These are phyloP conservation scores for Cyclotella atomus DNA, from an alignment of 108 stramenopile genomes.

Conservation along the genomic window DNA sequence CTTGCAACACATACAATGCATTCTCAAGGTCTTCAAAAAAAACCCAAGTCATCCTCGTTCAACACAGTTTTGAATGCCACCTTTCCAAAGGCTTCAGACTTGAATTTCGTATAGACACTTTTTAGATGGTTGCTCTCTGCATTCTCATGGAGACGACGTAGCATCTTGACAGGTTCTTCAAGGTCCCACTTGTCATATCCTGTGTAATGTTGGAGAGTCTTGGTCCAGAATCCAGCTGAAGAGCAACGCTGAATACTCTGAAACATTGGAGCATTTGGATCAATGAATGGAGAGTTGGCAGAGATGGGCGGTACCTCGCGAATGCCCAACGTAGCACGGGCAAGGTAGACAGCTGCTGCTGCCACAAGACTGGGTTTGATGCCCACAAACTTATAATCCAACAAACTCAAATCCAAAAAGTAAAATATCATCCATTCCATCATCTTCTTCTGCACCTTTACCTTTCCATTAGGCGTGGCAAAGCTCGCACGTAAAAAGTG, in stretches of 20 bases:
- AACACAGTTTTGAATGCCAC: slow-evolving; percentile 57
- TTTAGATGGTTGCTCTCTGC: slow-evolving; percentile 52
- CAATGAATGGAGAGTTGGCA: neutral
- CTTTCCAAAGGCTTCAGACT: slow-evolving; percentile 33
- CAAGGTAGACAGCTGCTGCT: slow-evolving; percentile 83
- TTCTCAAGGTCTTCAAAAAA: slow-evolving; percentile 2
- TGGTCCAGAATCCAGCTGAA: slow-evolving; percentile 50
- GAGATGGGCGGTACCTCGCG: slow-evolving; percentile 6
- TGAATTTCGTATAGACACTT: slow-evolving; percentile 60
- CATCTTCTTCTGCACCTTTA: slow-evolving; percentile 28
- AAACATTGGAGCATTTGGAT: neutral
- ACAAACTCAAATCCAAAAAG: slow-evolving; percentile 70
- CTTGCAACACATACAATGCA: neutral
- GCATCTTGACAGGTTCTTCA: slow-evolving; percentile 49
- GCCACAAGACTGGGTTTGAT: slow-evolving; percentile 68
- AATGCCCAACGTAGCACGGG: slow-evolving; percentile 73
- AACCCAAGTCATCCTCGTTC: slow-evolving; percentile 37
- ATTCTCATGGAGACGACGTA: slow-evolving; percentile 58
- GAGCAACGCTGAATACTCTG: neutral
- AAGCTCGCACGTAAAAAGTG: slow-evolving; percentile 71
- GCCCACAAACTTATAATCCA: slow-evolving; percentile 64
- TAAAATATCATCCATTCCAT: slow-evolving; percentile 66
- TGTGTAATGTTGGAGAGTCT: slow-evolving; percentile 71
- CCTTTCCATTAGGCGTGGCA: slow-evolving; percentile 15
- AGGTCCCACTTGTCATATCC: slow-evolving; percentile 62